A percentile compares a stretch with the other conserved stretches of the same genome.
Conservation (phyloP, 805 yeast species). For the Myxozyma vanderwaltii region DNA sequence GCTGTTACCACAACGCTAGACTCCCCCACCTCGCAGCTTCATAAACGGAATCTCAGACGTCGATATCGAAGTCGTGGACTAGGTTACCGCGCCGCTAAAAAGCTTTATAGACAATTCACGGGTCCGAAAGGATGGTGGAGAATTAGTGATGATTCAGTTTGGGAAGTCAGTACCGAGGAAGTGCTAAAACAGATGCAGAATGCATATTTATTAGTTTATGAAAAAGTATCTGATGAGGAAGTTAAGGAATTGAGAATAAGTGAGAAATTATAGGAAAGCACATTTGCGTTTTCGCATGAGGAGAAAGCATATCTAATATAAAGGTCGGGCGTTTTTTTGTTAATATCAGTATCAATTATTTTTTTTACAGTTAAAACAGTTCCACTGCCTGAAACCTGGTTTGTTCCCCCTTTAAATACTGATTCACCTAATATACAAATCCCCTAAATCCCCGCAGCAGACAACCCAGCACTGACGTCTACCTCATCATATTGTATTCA, state of each 20-base stretch:
- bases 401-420: too few relatives aligned
- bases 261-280: conserved; percentile 3
- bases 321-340: too few relatives aligned
- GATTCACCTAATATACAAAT: too few relatives aligned
- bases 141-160: conserved; percentile 72
- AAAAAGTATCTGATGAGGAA: conserved; percentile 39
- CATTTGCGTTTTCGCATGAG: not conserved
- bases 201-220: conserved; percentile 87
- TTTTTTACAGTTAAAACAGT: too few relatives aligned
- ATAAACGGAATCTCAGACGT: not conserved
- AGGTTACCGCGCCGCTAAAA: conserved; percentile 10
- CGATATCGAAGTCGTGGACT: not conserved
- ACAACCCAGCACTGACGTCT: too few relatives aligned
- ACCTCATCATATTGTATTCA: too few relatives aligned
- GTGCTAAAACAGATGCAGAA: conserved; percentile 70
- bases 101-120: conserved; percentile 17
- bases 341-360: too few relatives aligned
- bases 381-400: too few relatives aligned
- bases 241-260: not conserved
- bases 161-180: conserved; percentile 59
- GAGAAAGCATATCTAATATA: too few relatives aligned
- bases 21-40: not conserved
- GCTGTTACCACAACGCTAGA: too few relatives aligned
- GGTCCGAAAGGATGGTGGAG: conserved; percentile 60
- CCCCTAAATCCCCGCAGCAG: too few relatives aligned